Evolutionary conservation across 176 grass and related monocot species (phyloP), one percentile per base, ranked within the genome.

Genomic region (Panicum miliaceum): DNA sequence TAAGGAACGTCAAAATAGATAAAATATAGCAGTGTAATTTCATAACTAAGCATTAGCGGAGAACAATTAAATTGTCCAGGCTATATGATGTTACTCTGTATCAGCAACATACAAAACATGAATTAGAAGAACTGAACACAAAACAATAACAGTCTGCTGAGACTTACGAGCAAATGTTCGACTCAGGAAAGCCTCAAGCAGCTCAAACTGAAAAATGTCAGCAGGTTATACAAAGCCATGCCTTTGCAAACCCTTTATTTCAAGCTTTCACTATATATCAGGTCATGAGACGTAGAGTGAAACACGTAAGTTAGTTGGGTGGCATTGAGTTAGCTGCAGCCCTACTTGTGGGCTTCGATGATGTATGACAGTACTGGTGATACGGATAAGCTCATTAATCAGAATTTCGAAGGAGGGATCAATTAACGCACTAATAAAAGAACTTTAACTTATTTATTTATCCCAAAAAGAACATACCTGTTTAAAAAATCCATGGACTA

Each of bases 401-500:
- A 70, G 47, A 85, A 38, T 82, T 57, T 48, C 60, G 27, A 81
- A 81, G 37, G 38, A 77, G 68, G 22, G 22, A 60, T 85, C 1
- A 64, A 32, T 88, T 53, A 65, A 50, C 72, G 74, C 51, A 27
- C 52, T 37, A 22, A 15, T 14, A 62, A 36, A 83, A 77, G 29
- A 80, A 73, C 15, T 73, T 50, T 20, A 46, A 19, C 9, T 65
- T 65, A 8, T 19, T 65, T 65, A 8, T 19, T 56, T 43, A 16
- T 46, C 61, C 60, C 40, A 35, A 77, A 64, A 77, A 64, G 68
- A 71, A 34, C 56, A 88, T 82, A 99, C 97, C 97, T 99, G 97
- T 73, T 94, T 94, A 81, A 99, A 99, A 78, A 96, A 99, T 62
- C 97, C 97, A 87, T 96, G 85, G 67, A 99, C 73, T 72, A 99